Evolutionary conservation across 331 rosid genomes (phyloP), one percentile per base, ranked within the genome.

Genomic region (Pyrus hybrid): DNA sequence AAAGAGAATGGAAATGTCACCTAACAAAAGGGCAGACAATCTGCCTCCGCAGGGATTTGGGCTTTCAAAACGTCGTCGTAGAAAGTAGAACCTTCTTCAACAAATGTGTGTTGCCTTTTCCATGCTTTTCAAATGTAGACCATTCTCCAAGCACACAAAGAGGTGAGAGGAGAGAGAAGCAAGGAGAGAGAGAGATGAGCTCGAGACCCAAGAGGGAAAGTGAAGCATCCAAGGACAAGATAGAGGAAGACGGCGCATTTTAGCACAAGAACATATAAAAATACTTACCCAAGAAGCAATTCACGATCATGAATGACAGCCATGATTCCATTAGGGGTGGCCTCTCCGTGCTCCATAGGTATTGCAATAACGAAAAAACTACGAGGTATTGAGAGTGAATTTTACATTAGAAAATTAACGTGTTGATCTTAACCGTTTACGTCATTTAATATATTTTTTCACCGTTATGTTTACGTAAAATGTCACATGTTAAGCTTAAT

Each of bases 211-310:
- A 79, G 47, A 72, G 57, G 7, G 12, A 29, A 61, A 25, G 13
- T 43, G 77, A 76, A 80, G 84, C 49, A 76, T 64, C 70, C 77
- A 64, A 80, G 58, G 84, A 63, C 23, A 5, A 20, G 37, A 33
- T 0, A 10, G 18, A 10, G 72, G n/a, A 53, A 29, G 17, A 54
- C 2, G 69, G 74, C 74, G 43, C 79, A 71, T 22, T 22, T 26
- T 70, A 63, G 74, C 56, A 56, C 78, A 72, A 13, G 29, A 43
- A 5, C 58, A 76, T 53, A 60, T 69, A 13, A 61, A 68, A 37
- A 37, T 41, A 60, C 70, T 77, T 68, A 41, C 7, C 14, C 47
- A 77, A 23, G 54, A 35, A 68, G 37, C 37, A 33, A 33, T 37
- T 28, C 12, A 28, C 37, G 35, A 32, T 32, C 33, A 5, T 6